Evolutionary conservation across 768 basidiomycete genomes (phyloP), one percentile per base, ranked within the genome.

Genomic region (Saitozyma podzolica): DNA sequence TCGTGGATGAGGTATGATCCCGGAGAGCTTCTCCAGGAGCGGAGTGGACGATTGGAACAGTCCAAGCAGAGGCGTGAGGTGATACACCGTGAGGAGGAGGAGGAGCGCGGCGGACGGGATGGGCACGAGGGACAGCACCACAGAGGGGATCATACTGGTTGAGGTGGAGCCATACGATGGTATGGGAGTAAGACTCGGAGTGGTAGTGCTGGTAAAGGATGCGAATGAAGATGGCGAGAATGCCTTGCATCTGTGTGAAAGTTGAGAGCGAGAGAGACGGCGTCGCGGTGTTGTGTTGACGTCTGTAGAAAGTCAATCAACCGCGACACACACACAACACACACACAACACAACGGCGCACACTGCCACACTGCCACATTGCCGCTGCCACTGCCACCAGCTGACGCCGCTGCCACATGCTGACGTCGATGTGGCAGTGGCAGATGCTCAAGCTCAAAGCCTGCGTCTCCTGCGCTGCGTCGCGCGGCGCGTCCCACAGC

Each of bases 1-100:
- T 51, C 55, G 57, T 17, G 70, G 74, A 50, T 66, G 65, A 11
- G 74, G 74, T 29, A 76, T 72, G 54, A 73, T 58, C 40, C 51
- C 59, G 8, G 67, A 62, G 52, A 70, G 51, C 20, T 59, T 56
- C 0, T 54, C 54, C 13, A 72, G 58, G 59, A 53, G n/a, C 67
- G 62, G 39, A 67, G 64, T 0, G 66, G 63, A 13, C 57, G 42
- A 17, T 8, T 16, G 59, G 54, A 49, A 39, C 41, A 45, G 64
- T 47, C n/a, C 50, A 59, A 66, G 62, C 41, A 70, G 56, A 1
- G 72, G 72, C 8, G 67, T 59, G 47, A 70, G 67, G 54, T 74
- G 67, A 59, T 67, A 69, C 7, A 65, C 54, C 3, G 56, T 63
- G 3, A 68, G 56, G 8, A 67, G 47, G 41, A 71, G 13, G 55